Evolutionary conservation across 148 eudicot genomes (phyloP).

Genomic region (Persicaria maculosa): DNA sequence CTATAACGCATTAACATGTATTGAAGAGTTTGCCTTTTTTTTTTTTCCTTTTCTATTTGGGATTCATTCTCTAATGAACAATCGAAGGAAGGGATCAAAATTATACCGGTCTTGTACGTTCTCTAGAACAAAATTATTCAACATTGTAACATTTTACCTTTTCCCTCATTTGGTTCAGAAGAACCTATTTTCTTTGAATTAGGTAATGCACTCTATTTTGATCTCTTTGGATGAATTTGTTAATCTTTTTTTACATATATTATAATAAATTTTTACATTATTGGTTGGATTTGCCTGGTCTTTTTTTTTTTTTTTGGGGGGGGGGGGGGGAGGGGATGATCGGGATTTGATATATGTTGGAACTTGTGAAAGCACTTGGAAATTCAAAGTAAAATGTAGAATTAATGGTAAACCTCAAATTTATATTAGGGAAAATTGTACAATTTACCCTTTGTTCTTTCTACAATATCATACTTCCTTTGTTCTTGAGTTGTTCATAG

Average conservation of each 20-base stretch:
- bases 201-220: neutral
- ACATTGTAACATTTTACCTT: neutral
- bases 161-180: neutral
- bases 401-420: neutral
- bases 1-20: too few species aligned
- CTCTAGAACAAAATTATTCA: neutral
- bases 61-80: too few species aligned
- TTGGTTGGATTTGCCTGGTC: neutral
- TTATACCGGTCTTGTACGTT: neutral
- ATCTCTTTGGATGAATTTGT: neutral
- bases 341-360: neutral
- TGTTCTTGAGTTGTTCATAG: too few species aligned
- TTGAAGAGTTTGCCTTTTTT: too few species aligned
- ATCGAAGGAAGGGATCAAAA: too few species aligned
- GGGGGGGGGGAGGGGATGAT: neutral
- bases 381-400: too few species aligned
- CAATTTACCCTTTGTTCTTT: too few species aligned
- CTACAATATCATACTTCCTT: too few species aligned
- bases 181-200: neutral
- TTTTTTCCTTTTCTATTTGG: neutral
- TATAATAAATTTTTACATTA: too few species aligned
- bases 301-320: too few species aligned
- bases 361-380: too few species aligned
- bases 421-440: neutral
- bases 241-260: too few species aligned